Base-by-base conservation (phyloP, 805 yeast genomes). In the Ogataea naganishii region DNA sequence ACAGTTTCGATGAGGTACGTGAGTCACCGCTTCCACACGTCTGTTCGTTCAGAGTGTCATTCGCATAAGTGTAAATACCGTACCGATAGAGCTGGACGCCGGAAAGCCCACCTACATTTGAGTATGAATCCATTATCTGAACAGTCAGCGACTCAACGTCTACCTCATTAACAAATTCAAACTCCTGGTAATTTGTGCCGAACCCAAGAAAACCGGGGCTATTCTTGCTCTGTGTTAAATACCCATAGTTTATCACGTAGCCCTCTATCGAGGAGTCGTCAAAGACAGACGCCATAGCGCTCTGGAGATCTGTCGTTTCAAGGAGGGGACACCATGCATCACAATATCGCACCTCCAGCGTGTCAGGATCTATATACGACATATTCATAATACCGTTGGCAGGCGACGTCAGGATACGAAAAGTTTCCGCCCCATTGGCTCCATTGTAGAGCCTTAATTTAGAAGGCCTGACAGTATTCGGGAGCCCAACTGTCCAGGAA, bases 301-400 rank as follows among this genome's bases (percentile, higher is more conserved):
- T 10, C 20, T 44, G 24, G 27, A 79, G 49, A 3, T 51, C 46
- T 0, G 62, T 33, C 9, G 52, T 49, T 18, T 64, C 62, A 2
- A 67, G 56, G 16, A 89, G 59, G 1, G 96, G 94, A 54, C 98
- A 92, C 69, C 72, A 79, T 1, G 95, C 94, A 52, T 86, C 95
- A 62, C 98, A 92, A 47, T 59, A 58, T 11, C 57, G 49, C 3
- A 67, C 29, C n/a, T 62, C 56, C 28, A 79, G 74, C 2, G 84
- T 67, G 0, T 48, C 36, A 3, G 95, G 94, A 47, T 89, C 89
- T 14, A 81, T 60, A 46, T 86, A 92, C 0, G 94, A 75, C 39
- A 92, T 53, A 51, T 92, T 92, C 95, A 92, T 82, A 37, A 89
- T 89, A 40, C 96, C 84, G 41, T 77, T 69, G 9, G 86, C 67